Conservation (phyloP, 352 stramenopile genomes). For the Globisporangium canariense region DNA sequence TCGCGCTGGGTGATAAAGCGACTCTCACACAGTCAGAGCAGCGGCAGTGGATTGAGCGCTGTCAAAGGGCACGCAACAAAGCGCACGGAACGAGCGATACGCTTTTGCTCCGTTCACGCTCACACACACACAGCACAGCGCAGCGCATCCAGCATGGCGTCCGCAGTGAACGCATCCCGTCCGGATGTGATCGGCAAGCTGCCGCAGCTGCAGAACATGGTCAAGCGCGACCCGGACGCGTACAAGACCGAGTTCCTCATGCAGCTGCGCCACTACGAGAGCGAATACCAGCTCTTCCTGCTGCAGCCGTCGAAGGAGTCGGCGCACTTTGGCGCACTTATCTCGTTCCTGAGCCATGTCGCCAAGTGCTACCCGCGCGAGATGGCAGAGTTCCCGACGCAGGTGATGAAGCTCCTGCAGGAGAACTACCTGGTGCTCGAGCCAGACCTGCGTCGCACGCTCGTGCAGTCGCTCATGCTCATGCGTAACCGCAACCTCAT, state of each 20-base stretch:
- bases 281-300: slow-evolving; percentile 94
- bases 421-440: slow-evolving; percentile 89
- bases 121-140: slow-evolving; percentile 11
- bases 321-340: slow-evolving; percentile 92
- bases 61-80: slow-evolving; percentile 11
- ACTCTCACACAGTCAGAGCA: neutral
- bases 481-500: slow-evolving; percentile 94
- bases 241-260: slow-evolving; percentile 98
- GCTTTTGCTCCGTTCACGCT: neutral
- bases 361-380: slow-evolving; percentile 87
- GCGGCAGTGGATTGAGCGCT: neutral
- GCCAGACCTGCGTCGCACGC: slow-evolving; percentile 90
- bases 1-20: neutral
- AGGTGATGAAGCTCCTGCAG: slow-evolving; percentile 92
- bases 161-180: slow-evolving; percentile 68
- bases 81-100: neutral
- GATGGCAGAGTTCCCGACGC: slow-evolving; percentile 82
- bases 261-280: slow-evolving; percentile 95
- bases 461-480: slow-evolving; percentile 95
- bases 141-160: slow-evolving; percentile 29
- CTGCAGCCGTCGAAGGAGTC: slow-evolving; percentile 91
- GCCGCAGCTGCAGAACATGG: slow-evolving; percentile 97
- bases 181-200: slow-evolving; percentile 90
- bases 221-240: slow-evolving; percentile 95
- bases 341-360: slow-evolving; percentile 96